A percentile compares a stretch with the other conserved stretches of the same genome.
phyloP scores from a whole-genome alignment of 2,329 filamentous ascomycete species.

The Zalaria sp. region DNA sequence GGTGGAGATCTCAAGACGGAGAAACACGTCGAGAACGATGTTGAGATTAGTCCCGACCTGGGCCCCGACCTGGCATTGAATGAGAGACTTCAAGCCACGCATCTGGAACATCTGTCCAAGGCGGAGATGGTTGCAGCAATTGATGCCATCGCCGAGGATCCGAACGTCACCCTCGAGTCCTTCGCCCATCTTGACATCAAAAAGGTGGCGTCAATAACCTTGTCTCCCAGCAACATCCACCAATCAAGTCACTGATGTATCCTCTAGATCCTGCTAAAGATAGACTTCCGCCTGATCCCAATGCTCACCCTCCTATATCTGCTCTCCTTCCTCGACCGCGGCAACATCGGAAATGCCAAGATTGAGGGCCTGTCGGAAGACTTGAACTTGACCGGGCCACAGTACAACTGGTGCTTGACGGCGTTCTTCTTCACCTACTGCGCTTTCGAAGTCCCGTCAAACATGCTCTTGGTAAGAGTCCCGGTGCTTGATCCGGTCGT shows the following conservation, averaged over 20 bases:
- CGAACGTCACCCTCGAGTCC: constrained; percentile 19
- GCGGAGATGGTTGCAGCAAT: constrained; percentile 4
- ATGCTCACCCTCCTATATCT: constrained; percentile 22
- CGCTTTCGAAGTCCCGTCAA: constrained; percentile 25
- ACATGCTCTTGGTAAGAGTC: constrained; percentile 26
- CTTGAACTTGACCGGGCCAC: constrained; percentile 13
- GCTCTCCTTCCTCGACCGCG: constrained; percentile 15
- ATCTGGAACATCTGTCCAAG: constrained; percentile 3
- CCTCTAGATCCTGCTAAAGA: constrained; percentile 23
- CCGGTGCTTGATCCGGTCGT: neutral
- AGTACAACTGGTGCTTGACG: constrained; percentile 36
- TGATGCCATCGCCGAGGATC: constrained; percentile 6
- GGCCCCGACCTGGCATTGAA: neutral
- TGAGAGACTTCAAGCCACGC: neutral
- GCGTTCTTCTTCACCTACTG: constrained; percentile 28
- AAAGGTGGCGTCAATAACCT: constrained; percentile 9
- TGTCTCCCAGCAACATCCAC: neutral
- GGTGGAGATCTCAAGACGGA: neutral
- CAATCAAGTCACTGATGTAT: neutral
- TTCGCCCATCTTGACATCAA: constrained; percentile 29
- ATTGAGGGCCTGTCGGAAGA: constrained; percentile 12
- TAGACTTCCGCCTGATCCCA: constrained; percentile 23
- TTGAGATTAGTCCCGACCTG: neutral
- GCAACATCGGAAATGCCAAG: constrained; percentile 13
- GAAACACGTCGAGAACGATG: neutral